Conservation (phyloP, 192 early-diverging fungal species). For the Coemansia aciculifera region DNA sequence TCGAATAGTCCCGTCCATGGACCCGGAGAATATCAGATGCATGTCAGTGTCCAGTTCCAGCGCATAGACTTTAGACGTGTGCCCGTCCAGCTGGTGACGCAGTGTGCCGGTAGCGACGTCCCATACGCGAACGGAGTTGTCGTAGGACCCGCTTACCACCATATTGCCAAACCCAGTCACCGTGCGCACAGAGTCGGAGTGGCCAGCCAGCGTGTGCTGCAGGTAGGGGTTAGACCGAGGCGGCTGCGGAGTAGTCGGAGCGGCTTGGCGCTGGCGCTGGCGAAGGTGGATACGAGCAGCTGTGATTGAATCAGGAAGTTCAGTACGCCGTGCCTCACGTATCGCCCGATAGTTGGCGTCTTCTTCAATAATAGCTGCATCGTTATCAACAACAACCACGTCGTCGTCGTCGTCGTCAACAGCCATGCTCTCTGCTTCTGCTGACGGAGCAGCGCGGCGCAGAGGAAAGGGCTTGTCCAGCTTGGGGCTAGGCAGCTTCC, state of each 20-base stretch:
- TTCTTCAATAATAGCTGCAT: background rate
- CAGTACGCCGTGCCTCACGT: too few species aligned
- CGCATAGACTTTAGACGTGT: conserved; percentile 94
- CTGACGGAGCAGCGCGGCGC: conserved; percentile 3
- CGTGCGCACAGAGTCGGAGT: conserved; percentile 88
- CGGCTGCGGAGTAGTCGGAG: background rate
- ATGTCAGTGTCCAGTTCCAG: conserved; percentile 86
- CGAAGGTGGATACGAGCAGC: too few species aligned
- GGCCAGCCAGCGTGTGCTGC: conserved; percentile 79
- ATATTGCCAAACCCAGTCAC: conserved; percentile 85
- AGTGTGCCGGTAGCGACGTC: conserved; percentile 71
- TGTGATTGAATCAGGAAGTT: too few species aligned
- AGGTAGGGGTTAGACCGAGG: conserved; percentile 72
- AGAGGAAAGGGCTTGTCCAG: conserved; percentile 57
- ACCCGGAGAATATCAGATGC: conserved; percentile 85
- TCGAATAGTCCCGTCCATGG: conserved; percentile 89
- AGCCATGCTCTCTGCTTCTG: conserved; percentile 10
- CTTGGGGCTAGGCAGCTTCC: conserved; percentile 83
- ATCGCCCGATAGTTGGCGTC: too few species aligned
- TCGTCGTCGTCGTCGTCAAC: conserved; percentile 18
- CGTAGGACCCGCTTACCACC: conserved; percentile 91
- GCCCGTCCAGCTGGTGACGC: conserved; percentile 75
- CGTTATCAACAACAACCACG: background rate
- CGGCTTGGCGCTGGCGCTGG: background rate
- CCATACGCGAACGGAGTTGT: conserved; percentile 90